A percentile compares a stretch with the other conserved stretches of the same genome.
phyloP scores from a whole-genome alignment of 192 early-diverging fungal genomes.

The Gonapodya sp. region DNA sequence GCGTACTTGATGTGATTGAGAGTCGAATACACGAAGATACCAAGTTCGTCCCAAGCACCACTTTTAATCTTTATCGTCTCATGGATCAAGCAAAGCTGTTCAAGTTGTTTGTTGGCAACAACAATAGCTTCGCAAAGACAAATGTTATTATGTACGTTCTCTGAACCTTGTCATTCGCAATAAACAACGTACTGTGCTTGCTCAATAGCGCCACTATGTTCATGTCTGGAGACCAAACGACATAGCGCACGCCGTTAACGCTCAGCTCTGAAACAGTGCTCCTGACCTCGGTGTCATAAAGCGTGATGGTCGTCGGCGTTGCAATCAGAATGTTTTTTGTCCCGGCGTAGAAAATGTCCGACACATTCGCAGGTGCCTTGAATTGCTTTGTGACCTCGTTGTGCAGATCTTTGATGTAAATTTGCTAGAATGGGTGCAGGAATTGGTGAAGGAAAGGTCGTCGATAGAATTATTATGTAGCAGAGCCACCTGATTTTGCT shows the following conservation, averaged over 20 bases:
- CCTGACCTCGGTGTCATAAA: slow-evolving; percentile 86
- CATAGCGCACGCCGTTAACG: slow-evolving; percentile 83
- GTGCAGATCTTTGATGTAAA: slow-evolving; percentile 76
- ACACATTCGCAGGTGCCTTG: slow-evolving; percentile 63
- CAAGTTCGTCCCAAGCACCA: slow-evolving; percentile 87
- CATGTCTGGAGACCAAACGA: slow-evolving; percentile 86
- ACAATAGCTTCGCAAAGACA: slow-evolving; percentile 55
- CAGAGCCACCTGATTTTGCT: slow-evolving; percentile 47
- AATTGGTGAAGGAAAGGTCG: not conserved
- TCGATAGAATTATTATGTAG: not conserved
- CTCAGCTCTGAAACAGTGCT: slow-evolving; percentile 64
- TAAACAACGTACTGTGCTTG: slow-evolving; percentile 74
- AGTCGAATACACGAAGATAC: slow-evolving; percentile 90
- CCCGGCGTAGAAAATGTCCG: slow-evolving; percentile 83
- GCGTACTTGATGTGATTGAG: slow-evolving; percentile 98
- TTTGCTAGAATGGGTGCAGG: slow-evolving; percentile 35
- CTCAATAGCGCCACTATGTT: slow-evolving; percentile 77
- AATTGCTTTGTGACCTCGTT: slow-evolving; percentile 87
- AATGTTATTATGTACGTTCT: not conserved
- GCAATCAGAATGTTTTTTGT: slow-evolving; percentile 74
- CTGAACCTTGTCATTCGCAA: not conserved
- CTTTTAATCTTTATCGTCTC: slow-evolving; percentile 99
- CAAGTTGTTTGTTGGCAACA: slow-evolving; percentile 73
- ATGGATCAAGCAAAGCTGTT: slow-evolving; percentile 82
- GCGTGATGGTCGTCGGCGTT: slow-evolving; percentile 74